Evolutionary conservation across 1,139 yeast species (phyloP), one percentile per base, ranked within the genome.

Genomic region (Yamadazyma conglobata): DNA sequence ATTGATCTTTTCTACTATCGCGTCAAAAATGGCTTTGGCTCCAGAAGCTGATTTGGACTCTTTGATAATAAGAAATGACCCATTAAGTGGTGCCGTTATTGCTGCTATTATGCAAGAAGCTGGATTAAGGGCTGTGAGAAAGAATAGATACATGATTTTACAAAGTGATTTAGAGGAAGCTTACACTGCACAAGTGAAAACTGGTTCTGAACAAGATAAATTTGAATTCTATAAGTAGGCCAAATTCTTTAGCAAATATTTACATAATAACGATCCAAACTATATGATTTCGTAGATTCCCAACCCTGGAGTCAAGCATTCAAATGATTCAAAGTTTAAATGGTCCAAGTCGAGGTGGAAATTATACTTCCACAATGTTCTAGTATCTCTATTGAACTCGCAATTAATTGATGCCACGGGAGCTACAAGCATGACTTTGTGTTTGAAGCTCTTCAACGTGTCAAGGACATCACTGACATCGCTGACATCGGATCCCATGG

Each of bases 31-130:
- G 99, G 85, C 96, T 3, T 73, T 93, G 44, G 95, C 98, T 4
- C 98, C 98, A 17, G 99, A 93, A 60, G 95, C 79, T 32, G 99
- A 93, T 56, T 73, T 93, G 50, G 98, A 93, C 61, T 83, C 96
- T 15, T 74, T 93, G 47, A 91, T 93, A 48, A 79, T 88, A 49
- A 83, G 98, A 60, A 93, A 93, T 55, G 98, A 91, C 56, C 96
- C 98, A 25, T 71, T 93, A 40, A 85, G 96, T 24, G 99, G 99
- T 50, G 98, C 99, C 6, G 78, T 89, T 38, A 93, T 93, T 55
- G 97, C 98, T 19, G 98, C 98, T 16, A 91, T 93, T 47, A 91
- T 93, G 98, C 98, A 93, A 73, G 99, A 93, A 64, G 99, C 99
- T 17, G 99, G 99, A 44, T 73, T 93, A 47, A 78, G 97, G 48